These are phyloP conservation scores for Naganishia onofrii DNA, from an alignment of 768 basidiomycete species.

Conservation along the genomic window DNA sequence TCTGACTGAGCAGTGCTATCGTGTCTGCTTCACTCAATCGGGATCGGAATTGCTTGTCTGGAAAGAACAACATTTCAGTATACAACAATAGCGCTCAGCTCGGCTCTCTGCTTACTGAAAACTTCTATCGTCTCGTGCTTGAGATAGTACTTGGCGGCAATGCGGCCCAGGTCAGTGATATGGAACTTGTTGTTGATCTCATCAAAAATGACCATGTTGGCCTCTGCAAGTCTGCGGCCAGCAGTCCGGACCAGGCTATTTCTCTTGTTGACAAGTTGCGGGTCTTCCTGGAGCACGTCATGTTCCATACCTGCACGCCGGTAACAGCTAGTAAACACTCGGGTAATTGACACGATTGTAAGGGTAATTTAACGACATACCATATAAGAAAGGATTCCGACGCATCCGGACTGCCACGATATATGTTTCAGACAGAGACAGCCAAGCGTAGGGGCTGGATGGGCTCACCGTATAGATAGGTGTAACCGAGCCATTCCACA, in stretches of 20 bases:
- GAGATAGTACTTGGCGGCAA: conserved; percentile 96
- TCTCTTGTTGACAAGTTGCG: conserved; percentile 68
- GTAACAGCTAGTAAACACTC: conserved; percentile 22
- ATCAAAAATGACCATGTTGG: conserved; percentile 80
- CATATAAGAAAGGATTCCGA: conserved; percentile 82
- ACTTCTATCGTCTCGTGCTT: conserved; percentile 77
- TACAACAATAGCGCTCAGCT: background rate
- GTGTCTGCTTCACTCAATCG: conserved; percentile 92
- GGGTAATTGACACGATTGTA: background rate
- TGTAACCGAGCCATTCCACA: conserved; percentile 92
- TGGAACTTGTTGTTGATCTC: conserved; percentile 60
- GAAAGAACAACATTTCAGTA: background rate
- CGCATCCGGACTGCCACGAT: conserved; percentile 70
- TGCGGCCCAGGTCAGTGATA: conserved; percentile 87
- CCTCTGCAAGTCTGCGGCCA: conserved; percentile 64
- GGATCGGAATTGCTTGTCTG: conserved; percentile 65
- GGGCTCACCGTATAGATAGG: conserved; percentile 69
- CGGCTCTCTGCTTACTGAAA: conserved; percentile 59
- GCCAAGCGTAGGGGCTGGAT: background rate
- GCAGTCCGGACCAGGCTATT: conserved; percentile 66
- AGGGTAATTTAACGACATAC: conserved; percentile 53
- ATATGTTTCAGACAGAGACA: background rate
- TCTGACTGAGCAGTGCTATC: conserved; percentile 77
- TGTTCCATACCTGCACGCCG: conserved; percentile 65
- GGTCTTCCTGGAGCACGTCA: conserved; percentile 68